Conservation (phyloP, 805 yeast species). For the Hanseniaspora thailandica region DNA sequence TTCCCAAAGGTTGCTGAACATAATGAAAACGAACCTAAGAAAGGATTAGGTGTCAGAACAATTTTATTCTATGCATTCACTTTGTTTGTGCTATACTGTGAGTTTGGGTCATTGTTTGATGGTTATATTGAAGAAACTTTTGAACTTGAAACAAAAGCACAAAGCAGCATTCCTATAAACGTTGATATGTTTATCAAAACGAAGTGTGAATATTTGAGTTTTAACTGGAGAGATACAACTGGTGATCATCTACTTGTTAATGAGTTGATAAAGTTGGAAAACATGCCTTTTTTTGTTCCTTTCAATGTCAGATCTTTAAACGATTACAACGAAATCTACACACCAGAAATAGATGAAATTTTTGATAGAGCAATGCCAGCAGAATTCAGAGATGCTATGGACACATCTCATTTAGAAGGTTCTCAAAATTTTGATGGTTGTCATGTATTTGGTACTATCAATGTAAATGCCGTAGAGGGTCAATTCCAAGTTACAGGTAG, state of each 20-base stretch:
- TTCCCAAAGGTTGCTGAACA: slow-evolving; percentile 50
- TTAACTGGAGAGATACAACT: slow-evolving; percentile 67
- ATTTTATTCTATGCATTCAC: slow-evolving; percentile 49
- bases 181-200: slow-evolving; percentile 68
- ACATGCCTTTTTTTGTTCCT: slow-evolving; percentile 48
- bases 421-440: slow-evolving; percentile 57
- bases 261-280: slow-evolving; percentile 63
- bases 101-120: slow-evolving; percentile 72
- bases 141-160: slow-evolving; percentile 51
- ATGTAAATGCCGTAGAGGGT: slow-evolving; percentile 77
- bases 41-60: slow-evolving; percentile 63
- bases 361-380: slow-evolving; percentile 57
- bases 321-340: slow-evolving; percentile 33
- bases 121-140: slow-evolving; percentile 72
- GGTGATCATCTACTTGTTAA: slow-evolving; percentile 68
- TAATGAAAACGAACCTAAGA: slow-evolving; percentile 57
- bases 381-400: slow-evolving; percentile 40
- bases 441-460: slow-evolving; percentile 68
- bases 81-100: slow-evolving; percentile 66
- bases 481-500: slow-evolving; percentile 73
- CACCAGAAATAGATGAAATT: slow-evolving; percentile 57
- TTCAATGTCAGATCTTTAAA: slow-evolving; percentile 35
- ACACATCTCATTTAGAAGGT: slow-evolving; percentile 35
- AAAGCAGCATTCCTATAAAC: slow-evolving; percentile 54
- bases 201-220: slow-evolving; percentile 68